These are phyloP conservation scores for Talaromyces rugulosus DNA, from an alignment of 2,329 filamentous ascomycete genomes.

Conservation along the genomic window DNA sequence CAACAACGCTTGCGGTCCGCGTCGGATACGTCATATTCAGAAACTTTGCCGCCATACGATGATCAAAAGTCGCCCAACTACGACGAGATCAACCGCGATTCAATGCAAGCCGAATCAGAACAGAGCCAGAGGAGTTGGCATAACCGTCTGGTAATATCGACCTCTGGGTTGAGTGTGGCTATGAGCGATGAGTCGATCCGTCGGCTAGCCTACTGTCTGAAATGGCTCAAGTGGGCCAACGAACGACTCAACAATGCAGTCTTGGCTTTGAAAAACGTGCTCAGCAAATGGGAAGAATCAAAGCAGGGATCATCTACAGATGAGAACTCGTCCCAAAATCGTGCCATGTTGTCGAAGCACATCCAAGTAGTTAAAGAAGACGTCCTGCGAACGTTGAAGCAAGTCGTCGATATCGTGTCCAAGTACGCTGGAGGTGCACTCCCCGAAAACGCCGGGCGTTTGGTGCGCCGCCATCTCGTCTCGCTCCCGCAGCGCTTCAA, in stretches of 20 bases:
- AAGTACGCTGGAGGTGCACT: slow-evolving; percentile 88
- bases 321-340: slow-evolving; percentile 35
- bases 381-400: slow-evolving; percentile 52
- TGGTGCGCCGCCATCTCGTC: slow-evolving; percentile 80
- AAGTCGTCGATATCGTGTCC: slow-evolving; percentile 78
- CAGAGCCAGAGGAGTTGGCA: slow-evolving; percentile 59
- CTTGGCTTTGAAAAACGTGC: slow-evolving; percentile 64
- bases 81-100: slow-evolving; percentile 49
- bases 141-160: slow-evolving; percentile 80
- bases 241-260: slow-evolving; percentile 74
- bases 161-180: slow-evolving; percentile 82
- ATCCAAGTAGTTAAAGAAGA: slow-evolving; percentile 15
- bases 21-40: slow-evolving; percentile 64
- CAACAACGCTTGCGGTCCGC: slow-evolving; percentile 45
- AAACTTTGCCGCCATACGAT: slow-evolving; percentile 80
- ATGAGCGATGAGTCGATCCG: slow-evolving; percentile 85
- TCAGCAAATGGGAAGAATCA: slow-evolving; percentile 75
- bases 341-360: slow-evolving; percentile 47
- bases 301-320: slow-evolving; percentile 22
- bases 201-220: slow-evolving; percentile 78
- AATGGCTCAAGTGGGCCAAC: slow-evolving; percentile 76
- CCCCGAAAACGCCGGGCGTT: slow-evolving; percentile 77
- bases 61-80: slow-evolving; percentile 72
- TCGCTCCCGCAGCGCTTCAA: slow-evolving; percentile 81
- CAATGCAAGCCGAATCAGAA: slow-evolving; percentile 19